Base-by-base conservation (phyloP, 1,284 basidiomycete genomes). In the Pterulicium gracile region DNA sequence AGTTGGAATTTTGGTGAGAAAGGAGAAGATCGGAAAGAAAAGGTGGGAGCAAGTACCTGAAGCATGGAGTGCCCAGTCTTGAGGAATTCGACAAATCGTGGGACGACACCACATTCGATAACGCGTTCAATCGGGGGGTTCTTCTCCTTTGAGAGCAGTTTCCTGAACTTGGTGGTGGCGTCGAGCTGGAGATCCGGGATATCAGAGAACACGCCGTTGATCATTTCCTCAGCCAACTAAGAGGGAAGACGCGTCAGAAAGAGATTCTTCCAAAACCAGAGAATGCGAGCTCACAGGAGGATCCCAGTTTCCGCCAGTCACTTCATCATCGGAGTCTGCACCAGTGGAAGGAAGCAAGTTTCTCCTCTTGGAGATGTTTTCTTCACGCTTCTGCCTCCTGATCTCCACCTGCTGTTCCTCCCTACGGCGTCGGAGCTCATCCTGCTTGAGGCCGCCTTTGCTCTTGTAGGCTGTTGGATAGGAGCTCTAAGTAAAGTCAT, bases 81-180 rank as follows among this genome's bases (percentile, higher is more conserved):
- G 55, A 99, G 72, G 67, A 98, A 98, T 64, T 97, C 84, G 50
- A 98, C 96, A 57, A 99, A 98, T 51, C 95, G 89, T 50, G 92
- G 88, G 27, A 99, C 92, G 46, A 99, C 95, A 51, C 91, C 89
- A 65, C 93, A 96, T 58, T 93, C 90, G 64, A 99, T 98, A 56
- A 99, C 96, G 60, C 85, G 84, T 66, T 98, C 96, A 63, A 99
- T 99, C n/a, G 95, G 95, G 32, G 95, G 95, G 65, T 98, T 99
- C 75, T 94, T 95, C 73, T 99, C 95, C 74, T 99, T 99, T 56
- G 95, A 98, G 50, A 98, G 80, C 42, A 96, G 75, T 64, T 98
- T 99, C 61, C 96, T 83, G 77, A 98, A 98, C 70, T 92, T 96
- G 58, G 83, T 88, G 20, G 94, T 98, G 56, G 93, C 87, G 64